A percentile compares a stretch with the other conserved stretches of the same genome.
These are phyloP conservation scores for Cyclotella baltica DNA, from an alignment of 108 stramenopile genomes.

Conservation along the genomic window DNA sequence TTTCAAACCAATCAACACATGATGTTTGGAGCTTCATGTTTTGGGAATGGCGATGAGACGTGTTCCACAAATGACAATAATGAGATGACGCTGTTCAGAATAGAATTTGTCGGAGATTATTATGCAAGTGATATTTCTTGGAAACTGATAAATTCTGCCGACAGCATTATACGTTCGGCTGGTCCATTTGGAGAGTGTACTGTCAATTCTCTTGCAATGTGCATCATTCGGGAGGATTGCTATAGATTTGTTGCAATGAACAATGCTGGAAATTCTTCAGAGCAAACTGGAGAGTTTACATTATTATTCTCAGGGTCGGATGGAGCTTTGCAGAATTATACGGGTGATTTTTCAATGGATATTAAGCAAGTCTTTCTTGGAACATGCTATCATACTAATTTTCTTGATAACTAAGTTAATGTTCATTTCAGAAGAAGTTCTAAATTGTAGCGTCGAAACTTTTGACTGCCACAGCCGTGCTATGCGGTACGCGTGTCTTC, in stretches of 20 bases:
- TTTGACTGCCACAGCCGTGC: no score
- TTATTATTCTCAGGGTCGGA: constrained; percentile 33
- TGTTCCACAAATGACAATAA: constrained; percentile 16
- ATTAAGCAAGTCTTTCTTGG: constrained; percentile 38
- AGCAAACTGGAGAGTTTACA: constrained; percentile 22
- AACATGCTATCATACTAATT: constrained; percentile 32
- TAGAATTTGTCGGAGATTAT: constrained; percentile 31
- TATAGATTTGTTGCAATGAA: constrained; percentile 31
- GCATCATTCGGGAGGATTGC: constrained; percentile 38
- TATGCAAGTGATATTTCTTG: constrained; percentile 19
- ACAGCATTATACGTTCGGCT: constrained; percentile 27
- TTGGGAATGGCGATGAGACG: constrained; percentile 22
- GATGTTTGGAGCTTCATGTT: constrained; percentile 38
- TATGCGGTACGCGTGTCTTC: no score
- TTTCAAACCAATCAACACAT: constrained; percentile 18
- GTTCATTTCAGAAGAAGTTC: neutral
- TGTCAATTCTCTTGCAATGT: constrained; percentile 39
- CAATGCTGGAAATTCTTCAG: constrained; percentile 1
- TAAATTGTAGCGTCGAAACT: no score
- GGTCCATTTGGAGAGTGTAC: constrained; percentile 43
- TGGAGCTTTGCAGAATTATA: constrained; percentile 39
- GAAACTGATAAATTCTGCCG: constrained; percentile 31
- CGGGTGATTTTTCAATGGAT: constrained; percentile 11
- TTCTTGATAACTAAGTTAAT: neutral
- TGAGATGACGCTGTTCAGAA: constrained; percentile 34